phyloP scores from a whole-genome alignment of 73 alveolate genomes.

The Symbiodinium natans region DNA sequence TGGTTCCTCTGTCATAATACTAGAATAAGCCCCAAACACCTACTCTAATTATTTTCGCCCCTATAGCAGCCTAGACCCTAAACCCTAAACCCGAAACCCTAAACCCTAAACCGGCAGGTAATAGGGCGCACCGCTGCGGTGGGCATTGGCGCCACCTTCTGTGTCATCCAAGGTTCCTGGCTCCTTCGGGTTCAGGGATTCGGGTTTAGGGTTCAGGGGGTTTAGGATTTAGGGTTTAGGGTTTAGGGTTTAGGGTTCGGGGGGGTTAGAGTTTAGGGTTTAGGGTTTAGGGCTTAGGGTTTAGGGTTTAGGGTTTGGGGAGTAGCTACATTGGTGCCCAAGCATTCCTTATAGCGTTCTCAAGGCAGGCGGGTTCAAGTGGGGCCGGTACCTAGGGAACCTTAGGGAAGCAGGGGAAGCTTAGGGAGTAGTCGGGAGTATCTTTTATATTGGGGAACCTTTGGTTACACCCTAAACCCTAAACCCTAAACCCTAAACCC shows the following conservation, averaged over 20 bases:
- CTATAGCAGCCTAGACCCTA: too few species aligned
- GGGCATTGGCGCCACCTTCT: conserved; percentile 85
- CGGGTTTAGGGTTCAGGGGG: background rate
- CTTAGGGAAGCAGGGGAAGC: too few species aligned
- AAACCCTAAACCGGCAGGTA: background rate
- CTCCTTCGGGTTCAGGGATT: background rate
- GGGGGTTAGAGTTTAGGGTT: background rate
- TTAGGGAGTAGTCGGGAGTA: too few species aligned
- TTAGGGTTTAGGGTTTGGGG: too few species aligned
- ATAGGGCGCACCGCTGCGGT: conserved; percentile 80
- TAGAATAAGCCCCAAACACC: background rate
- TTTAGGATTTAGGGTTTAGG: background rate
- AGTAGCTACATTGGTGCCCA: too few species aligned
- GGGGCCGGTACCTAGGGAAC: too few species aligned
- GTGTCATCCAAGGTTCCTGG: conserved; percentile 76
- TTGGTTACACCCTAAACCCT: background rate
- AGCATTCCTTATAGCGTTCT: too few species aligned
- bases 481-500: background rate
- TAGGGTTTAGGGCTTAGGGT: background rate
- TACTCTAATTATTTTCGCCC: too few species aligned
- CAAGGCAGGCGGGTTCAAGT: too few species aligned
- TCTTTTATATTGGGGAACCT: too few species aligned
- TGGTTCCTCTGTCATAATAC: background rate
- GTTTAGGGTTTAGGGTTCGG: background rate
- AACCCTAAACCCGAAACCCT: background rate